phyloP scores from a whole-genome alignment of 202 grass and related monocot genomes.

The Cymbopogon flexuosus region DNA sequence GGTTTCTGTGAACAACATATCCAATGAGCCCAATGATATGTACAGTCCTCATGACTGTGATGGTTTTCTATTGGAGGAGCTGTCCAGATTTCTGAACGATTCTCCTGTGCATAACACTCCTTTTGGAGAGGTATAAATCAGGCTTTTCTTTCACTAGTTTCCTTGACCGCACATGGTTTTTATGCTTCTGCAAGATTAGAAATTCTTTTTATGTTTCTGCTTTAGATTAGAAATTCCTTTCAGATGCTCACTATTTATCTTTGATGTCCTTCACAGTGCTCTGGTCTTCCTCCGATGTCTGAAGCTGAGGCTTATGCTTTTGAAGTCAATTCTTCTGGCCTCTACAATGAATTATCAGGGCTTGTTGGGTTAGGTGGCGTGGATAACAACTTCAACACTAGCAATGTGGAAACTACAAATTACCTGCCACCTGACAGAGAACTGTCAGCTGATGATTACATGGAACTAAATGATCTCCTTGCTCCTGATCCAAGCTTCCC shows the following conservation, averaged over 20 bases:
- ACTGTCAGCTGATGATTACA: slow-evolving; percentile 39
- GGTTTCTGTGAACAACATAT: not conserved
- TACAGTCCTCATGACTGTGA: slow-evolving; percentile 32
- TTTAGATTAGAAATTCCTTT: not conserved
- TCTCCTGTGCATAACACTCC: slow-evolving; percentile 10
- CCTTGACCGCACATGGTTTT: not conserved
- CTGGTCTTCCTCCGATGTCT: slow-evolving; percentile 35
- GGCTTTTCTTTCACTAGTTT: not conserved
- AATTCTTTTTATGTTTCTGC: not conserved
- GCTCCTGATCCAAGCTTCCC: slow-evolving; percentile 27
- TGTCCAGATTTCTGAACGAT: slow-evolving; percentile 41
- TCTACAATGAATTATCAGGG: slow-evolving; percentile 45
- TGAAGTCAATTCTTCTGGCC: slow-evolving; percentile 23
- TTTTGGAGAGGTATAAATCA: slow-evolving; percentile 38
- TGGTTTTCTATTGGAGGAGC: slow-evolving; percentile 43
- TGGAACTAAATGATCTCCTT: slow-evolving; percentile 57
- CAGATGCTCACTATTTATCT: not conserved
- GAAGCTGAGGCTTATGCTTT: slow-evolving; percentile 35
- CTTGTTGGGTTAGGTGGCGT: slow-evolving; percentile 15
- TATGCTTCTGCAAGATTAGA: slow-evolving; percentile 6
- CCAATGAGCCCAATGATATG: slow-evolving; percentile 8
- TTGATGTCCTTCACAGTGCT: slow-evolving; percentile 11
- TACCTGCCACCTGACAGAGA: slow-evolving; percentile 20
- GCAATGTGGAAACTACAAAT: not conserved
- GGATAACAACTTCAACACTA: not conserved